Evolutionary conservation across 768 basidiomycete genomes (phyloP).

Genomic region (Auricularia sp.): DNA sequence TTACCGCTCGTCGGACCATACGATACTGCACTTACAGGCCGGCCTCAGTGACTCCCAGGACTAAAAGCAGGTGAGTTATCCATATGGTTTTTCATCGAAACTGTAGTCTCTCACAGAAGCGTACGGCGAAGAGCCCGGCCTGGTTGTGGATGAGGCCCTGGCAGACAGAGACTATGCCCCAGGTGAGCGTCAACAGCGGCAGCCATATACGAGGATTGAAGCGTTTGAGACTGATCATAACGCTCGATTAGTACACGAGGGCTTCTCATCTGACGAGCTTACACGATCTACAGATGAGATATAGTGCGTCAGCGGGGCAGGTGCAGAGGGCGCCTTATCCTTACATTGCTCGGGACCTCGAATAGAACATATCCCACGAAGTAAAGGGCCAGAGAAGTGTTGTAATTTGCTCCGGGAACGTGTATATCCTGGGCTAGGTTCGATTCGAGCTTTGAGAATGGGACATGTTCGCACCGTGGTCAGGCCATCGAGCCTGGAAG

Average conservation of each 20-base stretch:
- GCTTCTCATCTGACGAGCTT: background rate
- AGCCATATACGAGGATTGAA: constrained; percentile 53
- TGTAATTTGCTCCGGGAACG: constrained; percentile 32
- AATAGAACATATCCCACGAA: constrained; percentile 53
- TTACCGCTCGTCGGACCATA: constrained; percentile 15
- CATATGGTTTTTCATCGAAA: too few relatives aligned
- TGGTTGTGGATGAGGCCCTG: constrained; percentile 48
- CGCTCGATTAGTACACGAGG: background rate
- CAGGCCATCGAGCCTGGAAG: constrained; percentile 40
- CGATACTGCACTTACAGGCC: constrained; percentile 21
- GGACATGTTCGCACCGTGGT: constrained; percentile 24
- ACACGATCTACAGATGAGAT: background rate
- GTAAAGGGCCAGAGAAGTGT: constrained; percentile 47
- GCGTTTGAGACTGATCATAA: constrained; percentile 36
- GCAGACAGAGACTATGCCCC: constrained; percentile 45
- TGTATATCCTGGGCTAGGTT: constrained; percentile 3
- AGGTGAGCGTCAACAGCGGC: constrained; percentile 44
- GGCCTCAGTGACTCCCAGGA: constrained; percentile 50
- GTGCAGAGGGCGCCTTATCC: constrained; percentile 24
- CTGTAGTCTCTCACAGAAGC: constrained; percentile 30
- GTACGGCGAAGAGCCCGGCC: constrained; percentile 43
- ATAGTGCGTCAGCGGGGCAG: constrained; percentile 20
- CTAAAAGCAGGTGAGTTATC: constrained; percentile 16
- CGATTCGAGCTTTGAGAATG: background rate
- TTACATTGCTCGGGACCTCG: constrained; percentile 49